A percentile compares a stretch with the other conserved stretches of the same genome.
Conservation (phyloP, 495 filamentous ascomycete species). For the Lentithecium fluviatile region DNA sequence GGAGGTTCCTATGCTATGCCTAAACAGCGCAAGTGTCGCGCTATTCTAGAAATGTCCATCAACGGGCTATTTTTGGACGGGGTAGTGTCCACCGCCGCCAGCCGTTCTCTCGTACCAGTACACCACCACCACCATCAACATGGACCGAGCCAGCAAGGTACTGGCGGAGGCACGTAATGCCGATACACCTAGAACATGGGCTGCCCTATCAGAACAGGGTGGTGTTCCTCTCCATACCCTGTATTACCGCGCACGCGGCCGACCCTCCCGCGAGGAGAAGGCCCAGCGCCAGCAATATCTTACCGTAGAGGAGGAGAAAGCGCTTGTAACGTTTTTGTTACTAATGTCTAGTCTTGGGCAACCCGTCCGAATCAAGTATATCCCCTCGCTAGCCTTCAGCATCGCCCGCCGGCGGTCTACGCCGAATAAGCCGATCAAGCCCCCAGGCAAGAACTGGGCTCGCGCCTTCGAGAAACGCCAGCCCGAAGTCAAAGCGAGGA, state of each 20-base stretch:
- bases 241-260: constrained; percentile 4
- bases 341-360: constrained; percentile 37
- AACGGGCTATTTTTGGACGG: too few relatives aligned
- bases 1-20: too few relatives aligned
- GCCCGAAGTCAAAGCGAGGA: constrained; percentile 33
- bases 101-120: too few relatives aligned
- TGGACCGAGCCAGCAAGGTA: constrained; percentile 1
- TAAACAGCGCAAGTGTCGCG: too few relatives aligned
- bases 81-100: too few relatives aligned
- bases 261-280: constrained; percentile 8
- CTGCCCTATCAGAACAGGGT: constrained; percentile 1
- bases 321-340: constrained; percentile 38
- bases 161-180: not conserved
- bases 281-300: constrained; percentile 18
- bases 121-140: too few relatives aligned
- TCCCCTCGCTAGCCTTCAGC: constrained; percentile 13
- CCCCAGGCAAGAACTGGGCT: constrained; percentile 36
- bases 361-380: constrained; percentile 40
- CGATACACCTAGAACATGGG: constrained; percentile 2
- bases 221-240: constrained; percentile 5
- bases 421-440: constrained; percentile 10
- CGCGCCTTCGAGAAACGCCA: constrained; percentile 32
- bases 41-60: too few relatives aligned
- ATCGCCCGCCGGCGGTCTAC: constrained; percentile 16
- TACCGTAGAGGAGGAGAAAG: constrained; percentile 37